Evolutionary conservation across 495 filamentous ascomycete genomes (phyloP).

Genomic region (Neurospora sp.): DNA sequence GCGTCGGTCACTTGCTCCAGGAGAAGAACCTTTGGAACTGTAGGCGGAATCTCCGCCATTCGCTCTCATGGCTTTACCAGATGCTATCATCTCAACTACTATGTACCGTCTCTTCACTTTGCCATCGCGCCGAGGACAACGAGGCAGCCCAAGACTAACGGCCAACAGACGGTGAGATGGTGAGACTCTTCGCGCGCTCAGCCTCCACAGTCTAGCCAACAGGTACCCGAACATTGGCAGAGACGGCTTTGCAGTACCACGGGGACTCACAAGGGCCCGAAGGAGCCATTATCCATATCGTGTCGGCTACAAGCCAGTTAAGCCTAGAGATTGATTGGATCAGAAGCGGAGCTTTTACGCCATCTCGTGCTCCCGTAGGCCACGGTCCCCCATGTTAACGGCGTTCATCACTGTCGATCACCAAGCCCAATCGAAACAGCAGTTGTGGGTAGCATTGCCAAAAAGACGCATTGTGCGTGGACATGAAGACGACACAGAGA

Average conservation of each 20-base stretch:
- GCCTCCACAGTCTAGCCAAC: neutral
- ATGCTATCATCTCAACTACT: neutral
- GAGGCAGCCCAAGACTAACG: conserved; percentile 15
- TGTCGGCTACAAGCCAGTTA: conserved; percentile 18
- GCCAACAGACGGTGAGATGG: neutral
- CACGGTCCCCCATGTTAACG: conserved; percentile 21
- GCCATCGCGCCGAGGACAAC: conserved; percentile 11
- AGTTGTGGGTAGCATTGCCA: conserved; percentile 9
- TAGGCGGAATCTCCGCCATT: neutral
- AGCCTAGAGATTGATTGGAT: conserved; percentile 13
- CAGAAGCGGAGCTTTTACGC: conserved; percentile 15
- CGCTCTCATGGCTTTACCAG: neutral
- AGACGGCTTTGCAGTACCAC: neutral
- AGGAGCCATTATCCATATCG: conserved; percentile 14
- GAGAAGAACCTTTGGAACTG: neutral
- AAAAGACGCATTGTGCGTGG: neutral
- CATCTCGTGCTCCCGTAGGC: conserved; percentile 22
- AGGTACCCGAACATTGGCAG: neutral
- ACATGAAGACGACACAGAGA: neutral
- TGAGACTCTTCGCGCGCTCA: neutral
- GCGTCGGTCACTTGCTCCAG: neutral
- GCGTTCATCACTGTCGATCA: conserved; percentile 27
- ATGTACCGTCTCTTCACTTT: neutral
- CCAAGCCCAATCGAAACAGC: conserved; percentile 14
- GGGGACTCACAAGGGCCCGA: conserved; percentile 2